These are phyloP conservation scores for Epichloe coenophiala DNA, from an alignment of 2,329 filamentous ascomycete species.

Conservation along the genomic window DNA sequence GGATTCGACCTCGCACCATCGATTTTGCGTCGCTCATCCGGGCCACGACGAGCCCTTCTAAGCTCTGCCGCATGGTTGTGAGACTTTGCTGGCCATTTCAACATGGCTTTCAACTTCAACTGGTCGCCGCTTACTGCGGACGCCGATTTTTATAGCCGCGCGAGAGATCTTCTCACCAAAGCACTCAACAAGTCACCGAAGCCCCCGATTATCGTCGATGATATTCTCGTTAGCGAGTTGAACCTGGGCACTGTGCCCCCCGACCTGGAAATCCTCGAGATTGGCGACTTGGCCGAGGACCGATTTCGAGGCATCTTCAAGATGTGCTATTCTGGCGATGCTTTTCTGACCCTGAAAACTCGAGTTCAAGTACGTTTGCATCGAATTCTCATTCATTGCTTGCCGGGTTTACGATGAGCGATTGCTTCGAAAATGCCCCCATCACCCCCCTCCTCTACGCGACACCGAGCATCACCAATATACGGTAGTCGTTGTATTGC, in stretches of 20 bases:
- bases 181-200: slow-evolving; percentile 97
- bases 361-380: slow-evolving; percentile 64
- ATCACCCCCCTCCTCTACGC: not conserved
- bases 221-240: slow-evolving; percentile 95
- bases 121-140: slow-evolving; percentile 98
- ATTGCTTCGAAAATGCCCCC: slow-evolving; percentile 10
- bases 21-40: slow-evolving; percentile 3
- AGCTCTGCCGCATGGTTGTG: slow-evolving; percentile 19
- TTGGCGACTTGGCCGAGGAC: slow-evolving; percentile 94
- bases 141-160: slow-evolving; percentile 77
- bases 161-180: slow-evolving; percentile 84
- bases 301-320: slow-evolving; percentile 97
- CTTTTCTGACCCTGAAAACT: slow-evolving; percentile 88
- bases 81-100: slow-evolving; percentile 31
- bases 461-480: not conserved
- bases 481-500: not conserved
- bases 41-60: slow-evolving; percentile 9
- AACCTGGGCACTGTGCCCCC: slow-evolving; percentile 92
- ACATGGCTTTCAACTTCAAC: slow-evolving; percentile 99
- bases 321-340: slow-evolving; percentile 95
- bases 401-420: slow-evolving; percentile 4
- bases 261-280: slow-evolving; percentile 91
- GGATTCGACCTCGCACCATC: not conserved
- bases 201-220: slow-evolving; percentile 96
- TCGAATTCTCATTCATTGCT: slow-evolving; percentile 8